A percentile compares a stretch with the other conserved stretches of the same genome.
Conservation (phyloP, 805 yeast genomes). For the Blastobotrys peoriensis region DNA sequence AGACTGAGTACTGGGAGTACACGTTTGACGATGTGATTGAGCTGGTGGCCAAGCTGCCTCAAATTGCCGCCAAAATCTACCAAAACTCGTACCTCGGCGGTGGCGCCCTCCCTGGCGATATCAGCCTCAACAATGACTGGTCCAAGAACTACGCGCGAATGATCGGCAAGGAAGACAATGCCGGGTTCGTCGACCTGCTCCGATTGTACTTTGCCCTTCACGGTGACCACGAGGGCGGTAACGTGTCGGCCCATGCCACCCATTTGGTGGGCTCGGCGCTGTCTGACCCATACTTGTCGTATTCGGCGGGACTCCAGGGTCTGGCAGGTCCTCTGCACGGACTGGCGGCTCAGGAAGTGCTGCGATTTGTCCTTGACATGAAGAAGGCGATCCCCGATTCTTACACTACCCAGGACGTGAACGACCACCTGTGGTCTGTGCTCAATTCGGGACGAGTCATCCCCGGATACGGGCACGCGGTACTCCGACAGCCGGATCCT, state of each 20-base stretch:
- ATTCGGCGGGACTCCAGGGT: conserved; percentile 80
- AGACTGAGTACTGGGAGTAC: conserved; percentile 78
- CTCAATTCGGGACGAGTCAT: conserved; percentile 78
- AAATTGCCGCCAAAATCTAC: conserved; percentile 76
- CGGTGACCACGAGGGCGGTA: conserved; percentile 89
- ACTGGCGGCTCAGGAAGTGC: conserved; percentile 82
- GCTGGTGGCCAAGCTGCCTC: conserved; percentile 74
- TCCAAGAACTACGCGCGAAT: conserved; percentile 59
- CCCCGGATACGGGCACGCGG: conserved; percentile 89
- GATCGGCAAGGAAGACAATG: conserved; percentile 54
- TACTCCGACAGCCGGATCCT: conserved; percentile 82
- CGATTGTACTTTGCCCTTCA: conserved; percentile 77
- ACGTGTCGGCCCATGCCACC: conserved; percentile 81
- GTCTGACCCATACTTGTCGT: conserved; percentile 69
- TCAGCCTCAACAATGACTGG: conserved; percentile 45
- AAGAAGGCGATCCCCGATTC: conserved; percentile 65
- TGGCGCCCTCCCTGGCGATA: conserved; percentile 40
- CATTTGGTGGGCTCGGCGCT: conserved; percentile 81
- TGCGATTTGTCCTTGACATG: conserved; percentile 72
- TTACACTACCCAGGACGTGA: conserved; percentile 60
- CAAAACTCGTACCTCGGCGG: conserved; percentile 82
- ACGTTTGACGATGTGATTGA: conserved; percentile 76
- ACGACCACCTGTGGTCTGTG: conserved; percentile 72
- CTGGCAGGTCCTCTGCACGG: conserved; percentile 86
- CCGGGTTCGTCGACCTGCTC: conserved; percentile 71